Evolutionary conservation across 129 eudicot genomes (phyloP).

Genomic region (Artemisia tridentata): DNA sequence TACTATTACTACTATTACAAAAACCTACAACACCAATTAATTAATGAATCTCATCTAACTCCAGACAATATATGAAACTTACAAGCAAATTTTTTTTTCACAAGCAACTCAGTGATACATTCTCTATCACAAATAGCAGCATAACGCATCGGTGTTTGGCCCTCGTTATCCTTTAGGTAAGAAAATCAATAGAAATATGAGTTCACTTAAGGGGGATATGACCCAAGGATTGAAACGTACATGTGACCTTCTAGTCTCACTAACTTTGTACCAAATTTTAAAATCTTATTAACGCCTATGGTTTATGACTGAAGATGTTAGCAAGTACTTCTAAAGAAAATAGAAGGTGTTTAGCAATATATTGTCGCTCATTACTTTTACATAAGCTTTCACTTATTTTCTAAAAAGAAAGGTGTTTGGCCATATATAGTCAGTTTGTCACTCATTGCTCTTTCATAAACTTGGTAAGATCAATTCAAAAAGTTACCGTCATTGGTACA

Average conservation of each 20-base stretch:
- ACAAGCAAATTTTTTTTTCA: constrained; percentile 63
- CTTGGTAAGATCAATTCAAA: not conserved
- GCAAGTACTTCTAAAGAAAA: constrained; percentile 34
- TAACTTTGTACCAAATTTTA: too few relatives aligned
- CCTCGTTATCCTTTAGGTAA: constrained; percentile 74
- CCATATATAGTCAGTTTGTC: too few relatives aligned
- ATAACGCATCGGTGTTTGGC: constrained; percentile 88
- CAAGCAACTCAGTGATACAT: constrained; percentile 70
- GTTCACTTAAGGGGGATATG: not conserved
- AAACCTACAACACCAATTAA: too few relatives aligned
- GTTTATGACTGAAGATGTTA: too few relatives aligned
- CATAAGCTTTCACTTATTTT: not conserved
- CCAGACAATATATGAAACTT: too few relatives aligned
- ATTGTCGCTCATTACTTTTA: not conserved
- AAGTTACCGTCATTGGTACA: constrained; percentile 2
- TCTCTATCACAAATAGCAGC: constrained; percentile 95
- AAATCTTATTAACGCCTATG: too few relatives aligned
- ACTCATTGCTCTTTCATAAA: too few relatives aligned
- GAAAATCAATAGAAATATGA: constrained; percentile 15
- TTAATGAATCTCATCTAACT: too few relatives aligned
- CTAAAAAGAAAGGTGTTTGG: too few relatives aligned
- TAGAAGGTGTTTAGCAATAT: constrained; percentile 12
- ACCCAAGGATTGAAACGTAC: too few relatives aligned
- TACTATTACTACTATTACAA: too few relatives aligned
- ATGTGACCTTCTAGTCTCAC: too few relatives aligned